These are phyloP conservation scores for Collybia sordida DNA, from an alignment of 768 basidiomycete genomes.

Conservation along the genomic window DNA sequence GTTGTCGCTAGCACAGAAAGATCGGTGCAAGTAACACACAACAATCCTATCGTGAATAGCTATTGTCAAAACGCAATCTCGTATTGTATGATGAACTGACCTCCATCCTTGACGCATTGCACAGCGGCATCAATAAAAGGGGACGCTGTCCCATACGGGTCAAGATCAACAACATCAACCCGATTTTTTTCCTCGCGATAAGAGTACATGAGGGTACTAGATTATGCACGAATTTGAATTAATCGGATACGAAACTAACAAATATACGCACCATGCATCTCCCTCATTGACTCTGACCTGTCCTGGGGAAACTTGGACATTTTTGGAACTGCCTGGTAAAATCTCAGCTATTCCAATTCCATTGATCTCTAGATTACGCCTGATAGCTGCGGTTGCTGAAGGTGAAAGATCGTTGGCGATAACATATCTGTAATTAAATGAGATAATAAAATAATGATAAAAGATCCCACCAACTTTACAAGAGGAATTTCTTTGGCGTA, in stretches of 20 bases:
- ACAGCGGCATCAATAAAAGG: constrained; percentile 96
- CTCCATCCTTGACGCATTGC: constrained; percentile 85
- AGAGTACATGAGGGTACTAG: constrained; percentile 85
- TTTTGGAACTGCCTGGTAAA: constrained; percentile 9
- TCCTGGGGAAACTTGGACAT: constrained; percentile 18
- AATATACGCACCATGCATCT: constrained; percentile 78
- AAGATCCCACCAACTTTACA: constrained; percentile 59
- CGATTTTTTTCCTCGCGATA: constrained; percentile 72
- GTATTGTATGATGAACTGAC: constrained; percentile 37
- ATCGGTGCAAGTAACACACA: constrained; percentile 97
- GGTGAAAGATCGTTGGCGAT: constrained; percentile 93
- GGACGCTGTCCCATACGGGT: constrained; percentile 96
- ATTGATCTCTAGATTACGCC: constrained; percentile 81
- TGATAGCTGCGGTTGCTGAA: constrained; percentile 83
- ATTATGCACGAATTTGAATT: constrained; percentile 2
- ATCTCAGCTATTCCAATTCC: constrained; percentile 44
- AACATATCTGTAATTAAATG: constrained; percentile 61
- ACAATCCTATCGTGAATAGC: constrained; percentile 55
- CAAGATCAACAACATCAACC: constrained; percentile 95
- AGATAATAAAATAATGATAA: not conserved
- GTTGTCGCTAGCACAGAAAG: constrained; percentile 89
- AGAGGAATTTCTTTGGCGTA: constrained; percentile 97
- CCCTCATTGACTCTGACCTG: constrained; percentile 87
- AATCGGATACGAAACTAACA: not conserved
- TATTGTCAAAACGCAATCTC: not conserved